phyloP scores from a whole-genome alignment of 2,329 filamentous ascomycete genomes.

The Alternaria dauci region DNA sequence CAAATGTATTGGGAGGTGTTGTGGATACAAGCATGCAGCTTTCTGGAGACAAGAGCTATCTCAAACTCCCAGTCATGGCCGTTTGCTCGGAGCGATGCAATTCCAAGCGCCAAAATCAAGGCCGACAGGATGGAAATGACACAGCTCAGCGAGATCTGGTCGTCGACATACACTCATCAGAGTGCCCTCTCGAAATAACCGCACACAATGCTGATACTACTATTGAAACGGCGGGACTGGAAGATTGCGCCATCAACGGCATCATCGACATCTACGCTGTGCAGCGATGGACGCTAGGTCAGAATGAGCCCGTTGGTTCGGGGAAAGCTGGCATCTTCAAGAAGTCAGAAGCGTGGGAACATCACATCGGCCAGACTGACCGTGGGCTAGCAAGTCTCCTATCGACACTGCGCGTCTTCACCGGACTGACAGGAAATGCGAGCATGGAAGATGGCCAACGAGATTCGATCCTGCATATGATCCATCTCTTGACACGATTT shows the following conservation, averaged over 20 bases:
- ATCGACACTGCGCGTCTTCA: not conserved
- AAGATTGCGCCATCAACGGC: not conserved
- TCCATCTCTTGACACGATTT: not conserved
- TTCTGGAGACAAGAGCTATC: not conserved
- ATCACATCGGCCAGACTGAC: not conserved
- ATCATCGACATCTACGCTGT: not conserved
- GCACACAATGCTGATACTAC: not conserved
- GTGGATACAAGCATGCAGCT: not conserved
- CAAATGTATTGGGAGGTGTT: not conserved
- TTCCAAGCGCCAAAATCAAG: not conserved
- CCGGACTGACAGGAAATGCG: not conserved
- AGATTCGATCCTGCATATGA: not conserved
- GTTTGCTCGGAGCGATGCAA: not conserved
- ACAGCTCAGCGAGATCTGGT: not conserved
- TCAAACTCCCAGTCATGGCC: not conserved
- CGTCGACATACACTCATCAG: not conserved
- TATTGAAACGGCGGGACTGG: not conserved
- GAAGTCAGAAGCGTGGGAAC: not conserved
- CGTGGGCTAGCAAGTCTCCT: not conserved
- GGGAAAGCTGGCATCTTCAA: not conserved
- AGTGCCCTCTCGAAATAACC: not conserved
- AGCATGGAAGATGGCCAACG: not conserved
- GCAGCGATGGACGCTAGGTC: not conserved
- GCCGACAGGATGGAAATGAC: not conserved
- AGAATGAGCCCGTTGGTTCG: not conserved